These are phyloP conservation scores for Nicotiana attenuata DNA, from an alignment of 257 asterid species.

Conservation along the genomic window DNA sequence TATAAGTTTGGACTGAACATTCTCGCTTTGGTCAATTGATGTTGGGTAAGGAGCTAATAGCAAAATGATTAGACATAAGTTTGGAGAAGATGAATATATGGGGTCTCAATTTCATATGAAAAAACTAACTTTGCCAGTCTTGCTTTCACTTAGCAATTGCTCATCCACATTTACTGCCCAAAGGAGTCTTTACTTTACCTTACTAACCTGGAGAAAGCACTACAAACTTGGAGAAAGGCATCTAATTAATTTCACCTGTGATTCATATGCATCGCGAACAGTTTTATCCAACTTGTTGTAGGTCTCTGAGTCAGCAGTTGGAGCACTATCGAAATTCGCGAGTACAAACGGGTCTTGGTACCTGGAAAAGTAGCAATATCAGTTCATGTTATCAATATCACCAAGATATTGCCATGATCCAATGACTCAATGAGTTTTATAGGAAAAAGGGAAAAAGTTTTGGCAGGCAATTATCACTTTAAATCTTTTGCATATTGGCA, in stretches of 20 bases:
- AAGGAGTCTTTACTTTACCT: background rate
- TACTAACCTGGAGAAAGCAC: background rate
- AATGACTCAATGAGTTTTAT: background rate
- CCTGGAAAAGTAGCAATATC: constrained; percentile 36
- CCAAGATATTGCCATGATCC: constrained; percentile 1
- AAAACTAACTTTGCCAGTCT: background rate
- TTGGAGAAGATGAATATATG: background rate
- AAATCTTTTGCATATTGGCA: background rate
- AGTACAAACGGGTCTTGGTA: constrained; percentile 64
- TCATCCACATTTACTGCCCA: background rate
- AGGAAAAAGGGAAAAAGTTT: background rate
- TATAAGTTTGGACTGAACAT: background rate
- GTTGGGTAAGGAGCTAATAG: background rate
- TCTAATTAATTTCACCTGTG: constrained; percentile 44
- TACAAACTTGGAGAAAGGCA: background rate
- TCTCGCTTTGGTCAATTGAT: background rate
- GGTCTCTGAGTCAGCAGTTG: constrained; percentile 78
- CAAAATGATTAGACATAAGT: background rate
- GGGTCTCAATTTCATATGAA: background rate
- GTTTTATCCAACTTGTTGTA: constrained; percentile 55
- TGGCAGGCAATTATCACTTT: background rate
- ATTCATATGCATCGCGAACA: constrained; percentile 69
- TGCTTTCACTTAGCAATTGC: background rate
- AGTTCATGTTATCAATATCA: background rate
- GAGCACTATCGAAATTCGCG: constrained; percentile 83